Base-by-base conservation (phyloP, 2,329 filamentous ascomycete species). In the Sclerotinia glacialis region DNA sequence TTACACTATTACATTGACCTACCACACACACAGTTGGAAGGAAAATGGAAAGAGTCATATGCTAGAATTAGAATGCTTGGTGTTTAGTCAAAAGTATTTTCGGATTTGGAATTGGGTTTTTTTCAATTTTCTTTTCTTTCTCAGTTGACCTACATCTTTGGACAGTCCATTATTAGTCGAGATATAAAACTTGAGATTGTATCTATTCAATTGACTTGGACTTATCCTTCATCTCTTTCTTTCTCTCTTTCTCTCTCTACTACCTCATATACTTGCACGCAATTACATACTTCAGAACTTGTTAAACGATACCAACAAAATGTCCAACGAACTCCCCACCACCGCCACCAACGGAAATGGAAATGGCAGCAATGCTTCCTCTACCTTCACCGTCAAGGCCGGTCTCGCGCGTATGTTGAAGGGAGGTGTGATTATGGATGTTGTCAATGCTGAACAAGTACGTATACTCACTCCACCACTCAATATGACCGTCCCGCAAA, bases 391-490 rank as follows among this genome's bases (percentile, higher is more conserved):
- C 72, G 89, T 97, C 85, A 99, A 99, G 86, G 90, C 92, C 64
- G 95, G 94, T 68, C 84, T 99, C 71, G 95, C 95, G 31, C 91
- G 96, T 80, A 99, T 99, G 95, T 83, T 98, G 80, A 97, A 98
- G 85, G 95, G 95, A 78, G 95, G 95, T 75, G 95, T 99, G 72
- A 99, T 99, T 80, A 99, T 99, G 95, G 95, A 99, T 80, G 95
- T 98, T 67, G 92, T 96, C 70, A 92, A 94, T 78, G 91, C 93
- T 34, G 90, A 92, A 77, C 93, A 91, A 82, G 87, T 87, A 78
- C 66, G 74, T 37, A 42, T 34, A 54, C n/a, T 50, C 26, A 54
- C 21, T 46, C 16, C 11, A 58, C 60, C 23, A 50, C 12, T 34
- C 14, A n/a, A 1, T 14, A 9, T 42, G n/a, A 21, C 44, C n/a